Conservation (phyloP, 495 filamentous ascomycete species). For the Daldinia vernicosa region DNA sequence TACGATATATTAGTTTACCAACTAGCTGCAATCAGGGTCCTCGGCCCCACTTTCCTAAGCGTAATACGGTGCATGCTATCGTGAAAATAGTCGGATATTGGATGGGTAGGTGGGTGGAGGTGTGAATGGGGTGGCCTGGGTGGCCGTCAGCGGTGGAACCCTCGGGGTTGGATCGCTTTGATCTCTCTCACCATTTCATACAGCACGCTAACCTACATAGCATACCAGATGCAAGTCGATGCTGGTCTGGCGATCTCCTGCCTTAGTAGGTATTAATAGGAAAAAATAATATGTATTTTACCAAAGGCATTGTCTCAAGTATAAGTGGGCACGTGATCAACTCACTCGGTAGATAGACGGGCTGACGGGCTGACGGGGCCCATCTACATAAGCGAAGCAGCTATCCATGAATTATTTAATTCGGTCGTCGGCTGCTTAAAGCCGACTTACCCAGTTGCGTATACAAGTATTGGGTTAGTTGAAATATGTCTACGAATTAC, state of each 20-base stretch:
- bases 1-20: slow-evolving; percentile 11
- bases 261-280: slow-evolving; percentile 10
- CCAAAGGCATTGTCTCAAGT: not conserved
- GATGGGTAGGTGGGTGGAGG: not conserved
- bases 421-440: slow-evolving; percentile 3
- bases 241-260: slow-evolving; percentile 19
- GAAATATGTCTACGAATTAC: slow-evolving; percentile 18
- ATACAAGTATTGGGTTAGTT: too few relatives aligned
- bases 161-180: slow-evolving; percentile 23
- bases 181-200: slow-evolving; percentile 2
- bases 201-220: too few relatives aligned
- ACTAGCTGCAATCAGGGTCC: slow-evolving; percentile 41
- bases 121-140: not conserved
- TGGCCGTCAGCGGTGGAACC: slow-evolving; percentile 20
- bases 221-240: slow-evolving; percentile 5
- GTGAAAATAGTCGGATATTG: slow-evolving; percentile 12
- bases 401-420: not conserved
- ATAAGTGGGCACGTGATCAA: not conserved
- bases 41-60: slow-evolving; percentile 38
- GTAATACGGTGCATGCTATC: slow-evolving; percentile 29
- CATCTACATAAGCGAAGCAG: slow-evolving; percentile 18
- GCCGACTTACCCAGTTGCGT: slow-evolving; percentile 5
- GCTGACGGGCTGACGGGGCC: too few relatives aligned
- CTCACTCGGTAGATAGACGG: not conserved
- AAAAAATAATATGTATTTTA: not conserved